A percentile compares a stretch with the other conserved stretches of the same genome.
These are phyloP conservation scores for Aspergillus tubingensis DNA, from an alignment of 2,329 filamentous ascomycete genomes.

Conservation along the genomic window DNA sequence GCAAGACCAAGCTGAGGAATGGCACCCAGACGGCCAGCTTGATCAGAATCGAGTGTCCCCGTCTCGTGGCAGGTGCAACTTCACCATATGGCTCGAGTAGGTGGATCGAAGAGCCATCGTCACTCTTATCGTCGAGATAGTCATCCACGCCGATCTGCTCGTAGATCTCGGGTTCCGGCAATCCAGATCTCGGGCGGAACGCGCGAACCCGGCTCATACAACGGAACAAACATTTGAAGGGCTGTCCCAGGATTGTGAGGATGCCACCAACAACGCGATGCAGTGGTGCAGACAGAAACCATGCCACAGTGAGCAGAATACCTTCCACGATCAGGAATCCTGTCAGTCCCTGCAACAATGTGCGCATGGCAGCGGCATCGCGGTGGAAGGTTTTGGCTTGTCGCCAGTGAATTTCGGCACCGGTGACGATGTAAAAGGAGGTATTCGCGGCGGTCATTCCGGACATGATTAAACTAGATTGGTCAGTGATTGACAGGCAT, in stretches of 20 bases:
- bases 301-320: constrained; percentile 28
- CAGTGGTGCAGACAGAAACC: constrained; percentile 27
- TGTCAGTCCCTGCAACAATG: constrained; percentile 35
- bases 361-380: constrained; percentile 36
- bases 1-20: constrained; percentile 23
- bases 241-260: constrained; percentile 27
- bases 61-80: constrained; percentile 6
- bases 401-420: constrained; percentile 41
- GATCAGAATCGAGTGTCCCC: constrained; percentile 13
- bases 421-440: constrained; percentile 37
- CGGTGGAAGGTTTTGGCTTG: constrained; percentile 35
- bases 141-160: constrained; percentile 30
- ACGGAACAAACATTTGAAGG: constrained; percentile 19
- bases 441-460: constrained; percentile 37
- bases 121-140: constrained; percentile 26
- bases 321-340: constrained; percentile 36
- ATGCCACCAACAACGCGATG: constrained; percentile 30
- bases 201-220: constrained; percentile 14
- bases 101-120: constrained; percentile 24
- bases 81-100: constrained; percentile 17
- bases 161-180: constrained; percentile 25
- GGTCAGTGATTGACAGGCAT: background rate
- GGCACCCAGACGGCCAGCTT: constrained; percentile 26
- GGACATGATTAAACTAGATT: constrained; percentile 32
- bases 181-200: constrained; percentile 6